Evolutionary conservation across 441 rosid species (phyloP), one percentile per base, ranked within the genome.

Genomic region (Euphorbia corollata): DNA sequence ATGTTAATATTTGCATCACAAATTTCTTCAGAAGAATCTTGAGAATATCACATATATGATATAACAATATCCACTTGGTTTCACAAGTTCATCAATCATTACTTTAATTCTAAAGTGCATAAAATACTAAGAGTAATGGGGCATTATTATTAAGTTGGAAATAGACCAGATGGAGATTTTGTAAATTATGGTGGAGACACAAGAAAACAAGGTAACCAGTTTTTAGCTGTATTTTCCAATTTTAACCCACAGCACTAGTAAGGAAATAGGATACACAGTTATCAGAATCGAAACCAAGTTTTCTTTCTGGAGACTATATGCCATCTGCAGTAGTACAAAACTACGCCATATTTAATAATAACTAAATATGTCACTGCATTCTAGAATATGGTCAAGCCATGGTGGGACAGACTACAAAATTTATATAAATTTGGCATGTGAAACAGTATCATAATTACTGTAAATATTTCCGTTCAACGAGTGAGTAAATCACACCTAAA

Each of bases 121-220:
- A 47, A 59, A 32, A 27, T 1, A 27, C 50, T 58, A 10, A 8
- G 47, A 27, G 43, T 2, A 43, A 10, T 19, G 45, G 47, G 22
- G 65, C 55, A 24, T 15, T 24, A 13, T 58, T 57, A 23, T 57
- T 51, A 65, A 55, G 56, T 41, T 67, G 43, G 16, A 7, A 5
- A 56, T 20, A 8, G 27, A 16, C 24, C 6, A 16, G 11, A 63
- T 63, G 56, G 24, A 63, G 12, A 16, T 62, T 27, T 62, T 22
- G 53, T 22, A 20, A 43, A 45, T 10, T 38, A 24, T 16, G 36
- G 10, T 62, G 19, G 13, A 62, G 36, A 12, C 50, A 41, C 23
- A 23, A 41, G 65, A 13, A 38, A 63, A 63, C 38, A 43, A 43
- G 19, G 32, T 62, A 20, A 22, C 38, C 19, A 20, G 3, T 18